Evolutionary conservation across 139 green algal genomes (phyloP), one percentile per base, ranked within the genome.

Genomic region (Chlorella sp.): DNA sequence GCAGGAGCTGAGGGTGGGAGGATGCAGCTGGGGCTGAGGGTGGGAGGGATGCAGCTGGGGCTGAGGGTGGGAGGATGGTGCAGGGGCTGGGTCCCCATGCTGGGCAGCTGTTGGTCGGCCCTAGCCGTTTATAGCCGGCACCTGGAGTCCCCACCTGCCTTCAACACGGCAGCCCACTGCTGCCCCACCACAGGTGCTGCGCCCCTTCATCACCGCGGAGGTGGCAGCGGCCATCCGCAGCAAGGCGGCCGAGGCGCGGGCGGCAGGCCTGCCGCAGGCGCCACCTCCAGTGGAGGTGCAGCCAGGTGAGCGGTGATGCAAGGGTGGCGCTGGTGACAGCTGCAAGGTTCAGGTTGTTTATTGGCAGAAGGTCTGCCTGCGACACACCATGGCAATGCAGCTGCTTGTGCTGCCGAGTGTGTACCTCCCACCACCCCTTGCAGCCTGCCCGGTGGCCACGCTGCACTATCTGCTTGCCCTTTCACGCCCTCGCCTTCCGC

Each of bases 161-260:
- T 65, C 3, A 16, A 65, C 26, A 24, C 3, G 13, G 3, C 26
- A 6, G 56, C 56, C 56, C 13, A 4, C 56, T n/a, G 56, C 6
- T 5, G 24, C n/a, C 30, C 67, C 67, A 36, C 67, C 7, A 41
- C 77, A 83, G 77, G 77, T 83, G 58, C 77, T 83, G 77, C 32
- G 72, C 38, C 89, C 86, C 78, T 95, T 95, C 84, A 91, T 94
- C 72, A 85, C 90, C 1, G 74, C 83, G 3, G 34, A 80, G 16
- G 88, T 87, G 11, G 69, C 73, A 2, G 67, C 77, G 51, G 34
- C 14, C 84, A 82, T 89, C 58, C 77, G 41, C 73, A 22, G 26
- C 68, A 75, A 68, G 44, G 73, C 56, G 5, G 54, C 69, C 6
- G 41, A 26, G 34, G 78, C 78, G 16, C 58, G 38, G 43, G 46